Evolutionary conservation across 2,329 filamentous ascomycete species (phyloP).

Genomic region (Fusarium citri): DNA sequence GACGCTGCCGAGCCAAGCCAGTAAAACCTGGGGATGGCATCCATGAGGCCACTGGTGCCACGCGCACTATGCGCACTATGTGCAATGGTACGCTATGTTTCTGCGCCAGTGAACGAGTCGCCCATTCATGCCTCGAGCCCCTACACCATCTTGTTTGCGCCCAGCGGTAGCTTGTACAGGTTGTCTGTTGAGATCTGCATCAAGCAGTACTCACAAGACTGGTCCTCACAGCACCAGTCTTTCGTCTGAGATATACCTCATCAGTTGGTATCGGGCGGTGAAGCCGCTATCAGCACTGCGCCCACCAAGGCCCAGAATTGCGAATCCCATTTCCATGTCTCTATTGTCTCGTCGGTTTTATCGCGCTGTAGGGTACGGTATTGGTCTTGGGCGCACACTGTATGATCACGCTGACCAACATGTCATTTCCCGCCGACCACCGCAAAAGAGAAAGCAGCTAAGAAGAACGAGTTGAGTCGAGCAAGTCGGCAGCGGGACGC

Average conservation of each 20-base stretch:
- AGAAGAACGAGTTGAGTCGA: constrained; percentile 1
- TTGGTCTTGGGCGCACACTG: constrained; percentile 22
- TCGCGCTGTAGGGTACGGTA: constrained; percentile 21
- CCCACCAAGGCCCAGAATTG: constrained; percentile 38
- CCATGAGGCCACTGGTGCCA: constrained; percentile 45
- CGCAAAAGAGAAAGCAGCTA: constrained; percentile 6
- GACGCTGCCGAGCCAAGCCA: constrained; percentile 28
- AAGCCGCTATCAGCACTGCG: constrained; percentile 40
- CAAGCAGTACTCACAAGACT: constrained; percentile 27
- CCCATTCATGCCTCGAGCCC: constrained; percentile 42
- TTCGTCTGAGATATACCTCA: constrained; percentile 31
- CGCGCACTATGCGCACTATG: constrained; percentile 41
- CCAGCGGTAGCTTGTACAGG: constrained; percentile 26
- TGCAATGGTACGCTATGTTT: constrained; percentile 23
- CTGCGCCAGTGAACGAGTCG: constrained; percentile 22
- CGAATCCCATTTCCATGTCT: constrained; percentile 33
- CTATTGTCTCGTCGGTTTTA: background rate
- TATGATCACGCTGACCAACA: constrained; percentile 45
- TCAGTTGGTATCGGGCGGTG: constrained; percentile 38
- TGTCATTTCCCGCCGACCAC: constrained; percentile 44
- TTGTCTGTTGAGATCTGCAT: constrained; percentile 44
- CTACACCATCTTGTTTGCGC: constrained; percentile 39
- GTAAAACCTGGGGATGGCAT: constrained; percentile 39
- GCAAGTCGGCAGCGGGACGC: constrained; percentile 19
- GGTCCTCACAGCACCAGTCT: constrained; percentile 21